Base-by-base conservation (phyloP, 805 yeast genomes). In the Kuraishia molischiana region DNA sequence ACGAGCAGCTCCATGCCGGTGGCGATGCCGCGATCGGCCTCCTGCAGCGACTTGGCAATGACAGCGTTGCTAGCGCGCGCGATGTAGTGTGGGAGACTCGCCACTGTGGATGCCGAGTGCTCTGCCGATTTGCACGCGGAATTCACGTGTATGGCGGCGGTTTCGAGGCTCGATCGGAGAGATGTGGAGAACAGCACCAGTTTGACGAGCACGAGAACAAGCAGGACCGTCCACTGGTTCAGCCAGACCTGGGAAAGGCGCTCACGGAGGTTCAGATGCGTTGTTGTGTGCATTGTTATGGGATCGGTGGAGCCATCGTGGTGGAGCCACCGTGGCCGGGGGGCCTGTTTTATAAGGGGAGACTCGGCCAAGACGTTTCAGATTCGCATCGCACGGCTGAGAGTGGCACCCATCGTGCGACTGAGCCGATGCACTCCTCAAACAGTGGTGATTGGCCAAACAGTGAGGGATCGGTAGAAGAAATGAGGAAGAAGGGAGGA, bases 161-260 rank as follows among this genome's bases (percentile, higher is more conserved):
- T 52, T 6, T 50, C 45, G 2, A 84, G 46, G 0, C 74, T 64
- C 8, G 61, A 41, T 11, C 51, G 36, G 1, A 85, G 48, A 0
- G 81, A 62, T 4, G 44, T 51, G 15, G 67, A 60, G 48, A 87
- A 83, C 1, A 87, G 51, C 3, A 64, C 46, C 2, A 89, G 48
- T 48, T 86, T 86, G 3, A 84, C 44, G 1, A 77, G 59, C 8
- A 81, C 62, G 2, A 90, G 53, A 0, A 74, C 45, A 11, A 79
- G 41, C 2, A 74, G 49, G 1, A 87, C 41, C 1, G 94, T 69
- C 49, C 72, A 74, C 41, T 75, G 70, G 50, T 85, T 83, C 17
- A 84, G 50, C 75, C 83, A 76, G 6, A 72, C 54, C 48, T 84
- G 92, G 3, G 84, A 67, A 5, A 81, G 45, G 34, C 72, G 52